Evolutionary conservation across 345 rosid genomes (phyloP).

Genomic region (Moricandia moricandioides): DNA sequence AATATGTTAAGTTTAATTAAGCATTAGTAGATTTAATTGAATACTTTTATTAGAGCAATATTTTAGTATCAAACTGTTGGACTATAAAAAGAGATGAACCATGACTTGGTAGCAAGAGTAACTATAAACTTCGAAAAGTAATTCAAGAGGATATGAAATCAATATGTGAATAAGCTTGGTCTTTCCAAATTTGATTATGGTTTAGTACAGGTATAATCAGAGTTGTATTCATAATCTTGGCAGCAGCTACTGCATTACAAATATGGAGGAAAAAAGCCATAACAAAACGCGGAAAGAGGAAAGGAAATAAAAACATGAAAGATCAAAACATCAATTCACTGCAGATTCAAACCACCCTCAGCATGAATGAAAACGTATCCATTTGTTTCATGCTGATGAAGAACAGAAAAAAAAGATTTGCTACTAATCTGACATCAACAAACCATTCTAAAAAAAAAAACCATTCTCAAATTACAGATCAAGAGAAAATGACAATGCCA

Average conservation of each 20-base stretch:
- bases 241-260: conserved; percentile 99
- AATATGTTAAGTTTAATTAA: too few species aligned
- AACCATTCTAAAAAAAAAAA: too few species aligned
- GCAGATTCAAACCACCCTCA: conserved; percentile 99
- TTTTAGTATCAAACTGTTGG: too few species aligned
- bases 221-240: conserved; percentile 97
- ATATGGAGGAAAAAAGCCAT: conserved; percentile 46
- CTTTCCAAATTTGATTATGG: conserved; percentile 99
- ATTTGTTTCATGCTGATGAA: conserved; percentile 83
- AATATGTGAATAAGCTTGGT: conserved; percentile 41
- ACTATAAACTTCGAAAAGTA: not conserved
- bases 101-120: not conserved
- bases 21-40: too few species aligned
- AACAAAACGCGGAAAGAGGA: not conserved
- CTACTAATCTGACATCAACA: too few species aligned
- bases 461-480: too few species aligned
- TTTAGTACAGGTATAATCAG: conserved; percentile 93
- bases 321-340: conserved; percentile 86
- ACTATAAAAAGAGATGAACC: too few species aligned
- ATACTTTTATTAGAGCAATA: too few species aligned
- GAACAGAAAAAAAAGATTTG: conserved; percentile 50
- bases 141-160: not conserved
- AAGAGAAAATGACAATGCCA: too few species aligned
- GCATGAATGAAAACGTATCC: conserved; percentile 97
- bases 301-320: not conserved